Evolutionary conservation across 768 basidiomycete species (phyloP).

Genomic region (Auriscalpium microsporum): DNA sequence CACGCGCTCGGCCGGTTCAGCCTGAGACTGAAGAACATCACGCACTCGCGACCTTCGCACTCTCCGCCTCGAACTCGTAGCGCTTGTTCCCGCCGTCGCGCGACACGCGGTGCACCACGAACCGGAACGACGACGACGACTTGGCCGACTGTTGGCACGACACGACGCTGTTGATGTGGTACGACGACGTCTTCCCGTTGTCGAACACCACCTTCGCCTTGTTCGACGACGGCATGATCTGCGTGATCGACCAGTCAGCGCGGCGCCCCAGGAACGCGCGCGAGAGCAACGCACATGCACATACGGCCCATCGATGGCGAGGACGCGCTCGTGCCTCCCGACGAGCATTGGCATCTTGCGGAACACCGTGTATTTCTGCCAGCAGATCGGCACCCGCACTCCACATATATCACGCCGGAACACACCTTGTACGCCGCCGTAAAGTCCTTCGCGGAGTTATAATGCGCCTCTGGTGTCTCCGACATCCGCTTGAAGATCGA

Average conservation of each 20-base stretch:
- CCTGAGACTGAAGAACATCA: constrained; percentile 4
- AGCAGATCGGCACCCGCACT: background rate
- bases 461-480: constrained; percentile 46
- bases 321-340: constrained; percentile 78
- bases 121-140: constrained; percentile 76
- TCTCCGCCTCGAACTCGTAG: constrained; percentile 97
- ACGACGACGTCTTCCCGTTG: constrained; percentile 84
- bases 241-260: constrained; percentile 9
- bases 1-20: background rate
- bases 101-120: constrained; percentile 57
- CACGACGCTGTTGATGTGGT: constrained; percentile 82
- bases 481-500: constrained; percentile 90
- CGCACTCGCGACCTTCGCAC: constrained; percentile 68
- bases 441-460: constrained; percentile 63
- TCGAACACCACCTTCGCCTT: constrained; percentile 76
- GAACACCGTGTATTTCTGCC: constrained; percentile 82
- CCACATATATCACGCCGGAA: too few species aligned
- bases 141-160: constrained; percentile 80
- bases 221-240: constrained; percentile 87
- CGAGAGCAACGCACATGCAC: constrained; percentile 54
- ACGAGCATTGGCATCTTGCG: constrained; percentile 94
- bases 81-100: constrained; percentile 71
- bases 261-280: background rate
- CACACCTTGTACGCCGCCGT: constrained; percentile 80
- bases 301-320: constrained; percentile 94